Percentiles rank a stretch among this genome's conserved stretches.
phyloP scores from a whole-genome alignment of 2,329 filamentous ascomycete genomes.

The Colletotrichum eleusines region DNA sequence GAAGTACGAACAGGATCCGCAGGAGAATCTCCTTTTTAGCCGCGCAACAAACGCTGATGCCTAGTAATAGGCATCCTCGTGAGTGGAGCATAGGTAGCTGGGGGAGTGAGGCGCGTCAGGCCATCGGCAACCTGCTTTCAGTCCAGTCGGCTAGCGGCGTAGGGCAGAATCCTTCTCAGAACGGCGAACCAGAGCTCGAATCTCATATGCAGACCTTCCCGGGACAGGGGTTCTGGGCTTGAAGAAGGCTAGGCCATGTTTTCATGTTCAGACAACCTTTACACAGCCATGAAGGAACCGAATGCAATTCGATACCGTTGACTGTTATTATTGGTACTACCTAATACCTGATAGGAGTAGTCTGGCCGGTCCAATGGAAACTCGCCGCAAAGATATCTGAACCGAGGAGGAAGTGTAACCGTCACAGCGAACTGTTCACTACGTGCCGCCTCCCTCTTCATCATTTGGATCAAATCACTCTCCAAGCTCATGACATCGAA shows the following conservation, averaged over 20 bases:
- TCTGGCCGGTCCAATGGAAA: background rate
- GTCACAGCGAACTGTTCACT: background rate
- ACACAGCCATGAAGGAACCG: background rate
- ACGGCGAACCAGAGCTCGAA: background rate
- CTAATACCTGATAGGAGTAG: no score
- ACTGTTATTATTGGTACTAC: background rate
- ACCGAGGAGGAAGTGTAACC: background rate
- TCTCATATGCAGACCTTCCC: background rate
- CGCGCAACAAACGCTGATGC: background rate
- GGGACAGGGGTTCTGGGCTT: background rate
- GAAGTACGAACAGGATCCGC: background rate
- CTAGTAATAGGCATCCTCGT: constrained; percentile 1
- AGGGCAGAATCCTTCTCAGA: constrained; percentile 20
- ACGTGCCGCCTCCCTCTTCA: background rate
- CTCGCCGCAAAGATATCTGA: constrained; percentile 1
- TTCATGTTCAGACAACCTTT: no score
- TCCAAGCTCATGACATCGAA: background rate
- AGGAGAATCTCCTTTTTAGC: background rate
- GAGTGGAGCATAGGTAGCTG: background rate
- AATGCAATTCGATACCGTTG: background rate
- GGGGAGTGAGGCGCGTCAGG: no score
- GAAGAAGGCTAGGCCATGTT: background rate
- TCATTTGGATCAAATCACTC: background rate
- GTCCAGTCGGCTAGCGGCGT: constrained; percentile 16
- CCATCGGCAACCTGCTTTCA: no score